phyloP scores from a whole-genome alignment of 371 early-diverging fungal species.

The Mucor irregularis region DNA sequence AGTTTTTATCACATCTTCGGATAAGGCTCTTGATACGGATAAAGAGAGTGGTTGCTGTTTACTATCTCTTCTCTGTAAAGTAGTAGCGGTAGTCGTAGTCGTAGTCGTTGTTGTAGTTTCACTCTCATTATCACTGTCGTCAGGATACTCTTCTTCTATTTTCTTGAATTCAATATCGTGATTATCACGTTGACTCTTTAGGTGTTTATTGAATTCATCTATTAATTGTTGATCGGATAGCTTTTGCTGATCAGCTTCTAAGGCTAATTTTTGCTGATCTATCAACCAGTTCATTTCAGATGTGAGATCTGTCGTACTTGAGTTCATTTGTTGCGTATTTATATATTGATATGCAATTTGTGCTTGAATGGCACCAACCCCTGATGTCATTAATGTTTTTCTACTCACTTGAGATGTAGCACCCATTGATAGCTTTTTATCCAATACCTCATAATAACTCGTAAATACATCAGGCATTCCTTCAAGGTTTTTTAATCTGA shows the following conservation, averaged over 20 bases:
- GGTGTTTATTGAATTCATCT: constrained; percentile 26
- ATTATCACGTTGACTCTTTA: constrained; percentile 26
- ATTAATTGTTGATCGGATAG: constrained; percentile 21
- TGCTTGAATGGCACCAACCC: constrained; percentile 68
- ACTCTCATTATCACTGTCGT: constrained; percentile 13
- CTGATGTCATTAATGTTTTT: constrained; percentile 50
- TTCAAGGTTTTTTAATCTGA: constrained; percentile 59
- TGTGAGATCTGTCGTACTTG: not conserved
- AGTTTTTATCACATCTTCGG: not conserved
- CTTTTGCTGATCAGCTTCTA: not conserved
- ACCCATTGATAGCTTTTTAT: constrained; percentile 56
- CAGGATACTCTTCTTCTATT: constrained; percentile 30
- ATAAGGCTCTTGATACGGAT: not conserved
- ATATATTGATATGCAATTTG: constrained; percentile 55
- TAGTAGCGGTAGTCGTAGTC: too few relatives aligned
- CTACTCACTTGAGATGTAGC: constrained; percentile 61
- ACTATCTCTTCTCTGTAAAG: too few relatives aligned
- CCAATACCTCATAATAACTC: constrained; percentile 73
- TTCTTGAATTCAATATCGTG: constrained; percentile 29
- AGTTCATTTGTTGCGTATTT: not conserved
- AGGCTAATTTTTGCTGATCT: constrained; percentile 31
- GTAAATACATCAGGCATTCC: constrained; percentile 71
- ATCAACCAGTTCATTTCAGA: constrained; percentile 23
- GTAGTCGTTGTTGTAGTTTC: constrained; percentile 3
- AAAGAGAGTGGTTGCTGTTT: not conserved